phyloP scores from a whole-genome alignment of 2,329 filamentous ascomycete species.

The Claviceps capensis region DNA sequence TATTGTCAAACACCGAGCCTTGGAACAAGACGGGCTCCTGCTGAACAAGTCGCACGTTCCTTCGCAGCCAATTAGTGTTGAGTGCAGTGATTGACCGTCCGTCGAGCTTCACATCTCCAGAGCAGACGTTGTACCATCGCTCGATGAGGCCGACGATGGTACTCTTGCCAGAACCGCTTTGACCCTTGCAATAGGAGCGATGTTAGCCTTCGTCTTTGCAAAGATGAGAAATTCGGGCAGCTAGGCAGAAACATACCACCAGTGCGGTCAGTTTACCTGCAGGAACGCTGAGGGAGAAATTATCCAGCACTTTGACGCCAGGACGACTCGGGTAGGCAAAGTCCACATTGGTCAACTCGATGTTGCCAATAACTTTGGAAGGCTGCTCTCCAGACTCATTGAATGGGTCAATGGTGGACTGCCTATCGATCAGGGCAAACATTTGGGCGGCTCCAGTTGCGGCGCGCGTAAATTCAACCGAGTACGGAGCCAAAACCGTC shows the following conservation, averaged over 20 bases:
- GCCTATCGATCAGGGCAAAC: neutral
- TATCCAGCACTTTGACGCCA: conserved; percentile 25
- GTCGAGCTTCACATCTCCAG: conserved; percentile 32
- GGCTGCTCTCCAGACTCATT: conserved; percentile 7
- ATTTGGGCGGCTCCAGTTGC: conserved; percentile 17
- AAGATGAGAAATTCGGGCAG: neutral
- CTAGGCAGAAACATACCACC: conserved; percentile 13
- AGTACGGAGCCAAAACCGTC: conserved; percentile 23
- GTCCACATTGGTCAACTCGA: conserved; percentile 26
- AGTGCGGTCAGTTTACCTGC: conserved; percentile 31
- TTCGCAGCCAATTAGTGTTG: neutral
- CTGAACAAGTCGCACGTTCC: neutral
- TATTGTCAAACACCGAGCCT: conserved; percentile 39
- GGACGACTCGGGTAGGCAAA: conserved; percentile 33
- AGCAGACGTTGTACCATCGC: conserved; percentile 41
- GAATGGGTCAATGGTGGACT: conserved; percentile 14
- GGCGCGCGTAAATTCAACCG: conserved; percentile 24
- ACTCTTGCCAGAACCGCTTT: conserved; percentile 41
- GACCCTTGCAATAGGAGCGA: neutral
- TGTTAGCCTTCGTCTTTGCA: neutral
- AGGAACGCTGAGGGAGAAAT: conserved; percentile 28
- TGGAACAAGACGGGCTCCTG: conserved; percentile 32
- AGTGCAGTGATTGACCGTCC: conserved; percentile 6
- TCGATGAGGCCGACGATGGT: conserved; percentile 44
- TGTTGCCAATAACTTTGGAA: conserved; percentile 15